These are phyloP conservation scores for Astraeus odoratus DNA, from an alignment of 768 basidiomycete species.

Conservation along the genomic window DNA sequence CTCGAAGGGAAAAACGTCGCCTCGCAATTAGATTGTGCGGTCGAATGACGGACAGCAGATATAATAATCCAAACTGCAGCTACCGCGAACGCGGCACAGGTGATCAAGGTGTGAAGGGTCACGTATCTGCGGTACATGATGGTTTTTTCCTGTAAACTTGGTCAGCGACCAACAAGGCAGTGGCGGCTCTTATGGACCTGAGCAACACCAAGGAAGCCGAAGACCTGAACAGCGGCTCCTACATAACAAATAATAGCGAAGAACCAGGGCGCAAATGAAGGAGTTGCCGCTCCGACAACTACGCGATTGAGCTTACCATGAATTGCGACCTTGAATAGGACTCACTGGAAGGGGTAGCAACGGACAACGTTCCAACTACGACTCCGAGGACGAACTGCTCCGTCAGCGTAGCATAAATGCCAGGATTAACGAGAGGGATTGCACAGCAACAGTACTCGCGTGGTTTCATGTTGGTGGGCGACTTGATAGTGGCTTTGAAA, in stretches of 20 bases:
- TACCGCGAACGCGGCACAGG: constrained; percentile 60
- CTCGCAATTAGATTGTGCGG: constrained; percentile 64
- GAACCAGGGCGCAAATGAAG: constrained; percentile 66
- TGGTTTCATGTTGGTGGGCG: constrained; percentile 47
- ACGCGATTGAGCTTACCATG: constrained; percentile 7
- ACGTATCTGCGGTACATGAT: constrained; percentile 62
- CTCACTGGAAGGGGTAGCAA: constrained; percentile 79
- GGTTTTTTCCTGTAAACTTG: constrained; percentile 51
- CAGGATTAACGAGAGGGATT: constrained; percentile 83
- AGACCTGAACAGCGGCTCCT: constrained; percentile 65
- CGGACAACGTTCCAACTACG: constrained; percentile 61
- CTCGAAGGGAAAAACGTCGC: constrained; percentile 43
- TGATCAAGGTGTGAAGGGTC: constrained; percentile 52
- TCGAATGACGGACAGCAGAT: constrained; percentile 70
- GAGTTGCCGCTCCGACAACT: constrained; percentile 87
- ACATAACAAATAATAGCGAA: constrained; percentile 73
- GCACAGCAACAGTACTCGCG: constrained; percentile 93
- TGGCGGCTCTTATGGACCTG: constrained; percentile 42
- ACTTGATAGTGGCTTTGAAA: neutral
- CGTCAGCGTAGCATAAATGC: constrained; percentile 72
- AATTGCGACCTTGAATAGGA: too few relatives aligned
- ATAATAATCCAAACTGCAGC: constrained; percentile 77
- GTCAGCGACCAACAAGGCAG: constrained; percentile 1
- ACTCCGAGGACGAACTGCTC: constrained; percentile 71
- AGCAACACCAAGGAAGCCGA: constrained; percentile 84